Evolutionary conservation across 257 asterid genomes (phyloP), one percentile per base, ranked within the genome.

Genomic region (Nyctanthes arbortristis): DNA sequence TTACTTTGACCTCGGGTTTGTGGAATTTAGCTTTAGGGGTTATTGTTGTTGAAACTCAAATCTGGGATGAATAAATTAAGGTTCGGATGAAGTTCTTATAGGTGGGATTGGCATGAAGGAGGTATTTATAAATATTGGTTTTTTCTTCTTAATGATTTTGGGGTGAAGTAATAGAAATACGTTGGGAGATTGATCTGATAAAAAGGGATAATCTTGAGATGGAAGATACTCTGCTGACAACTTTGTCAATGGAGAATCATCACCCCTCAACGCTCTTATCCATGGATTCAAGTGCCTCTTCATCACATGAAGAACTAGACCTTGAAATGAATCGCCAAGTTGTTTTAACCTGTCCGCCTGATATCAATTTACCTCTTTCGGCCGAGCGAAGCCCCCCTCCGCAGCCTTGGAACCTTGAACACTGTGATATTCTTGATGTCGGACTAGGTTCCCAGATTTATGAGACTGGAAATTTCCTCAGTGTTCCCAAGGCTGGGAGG

Each of bases 231-330:
- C 79, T 83, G 68, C 70, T 86, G 7, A 79, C 91, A 55, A 75
- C 77, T 68, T 35, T 89, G 55, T 78, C 82, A 68, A 85, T 89
- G 84, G 96, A 89, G 77, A 87, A 83, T 78, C 82, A 83, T 78
- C 93, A 79, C 75, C 96, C 94, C 68, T 85, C 91, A 58, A 89
- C 94, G 47, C 72, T 81, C 45, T 77, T 87, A 70, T 85, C 94
- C 56, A 89, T 89, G 96, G 96, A 89, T 67, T 84, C 96, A 1
- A 78, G 88, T 77, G 82, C 84, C 78, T 79, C 85, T 3, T 77
- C 88, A 37, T 81, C 87, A 29, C 91, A 85, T 45, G 93, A 84
- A 7, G 88, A 87, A 10, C 27, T 80, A 12, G 91, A 85, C 68
- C 89, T 81, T 3, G 94, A 85, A 52, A 77, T 85, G 94, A 85